Conservation (phyloP, 2,329 filamentous ascomycete genomes). For the Coleophoma crateriformis region DNA sequence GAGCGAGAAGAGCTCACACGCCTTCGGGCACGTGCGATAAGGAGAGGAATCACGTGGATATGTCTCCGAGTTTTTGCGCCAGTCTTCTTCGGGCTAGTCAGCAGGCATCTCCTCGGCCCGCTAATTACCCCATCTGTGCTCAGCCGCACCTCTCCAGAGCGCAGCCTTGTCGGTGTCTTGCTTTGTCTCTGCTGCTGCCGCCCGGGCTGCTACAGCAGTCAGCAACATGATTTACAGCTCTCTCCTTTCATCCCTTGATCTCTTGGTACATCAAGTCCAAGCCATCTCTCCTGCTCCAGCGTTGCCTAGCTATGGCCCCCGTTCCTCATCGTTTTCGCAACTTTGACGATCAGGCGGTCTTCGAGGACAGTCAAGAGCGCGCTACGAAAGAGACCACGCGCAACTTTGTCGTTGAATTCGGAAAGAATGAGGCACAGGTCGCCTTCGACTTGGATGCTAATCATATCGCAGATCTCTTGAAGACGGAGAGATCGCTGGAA, state of each 20-base stretch:
- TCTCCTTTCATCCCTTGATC: not conserved
- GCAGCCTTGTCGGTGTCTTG: not conserved
- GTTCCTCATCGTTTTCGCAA: conserved; percentile 22
- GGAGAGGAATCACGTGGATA: no score
- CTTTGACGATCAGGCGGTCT: conserved; percentile 46
- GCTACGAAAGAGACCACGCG: conserved; percentile 34
- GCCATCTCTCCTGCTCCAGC: not conserved
- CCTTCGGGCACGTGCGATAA: no score
- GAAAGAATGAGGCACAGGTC: conserved; percentile 46
- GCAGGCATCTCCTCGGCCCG: no score
- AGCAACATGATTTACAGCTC: not conserved
- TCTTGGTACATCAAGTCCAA: not conserved
- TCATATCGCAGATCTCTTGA: conserved; percentile 35
- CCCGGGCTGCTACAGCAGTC: not conserved
- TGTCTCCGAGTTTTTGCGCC: no score
- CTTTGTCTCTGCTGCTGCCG: not conserved
- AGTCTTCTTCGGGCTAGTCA: no score
- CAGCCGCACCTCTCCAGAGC: not conserved
- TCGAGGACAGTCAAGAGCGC: conserved; percentile 35
- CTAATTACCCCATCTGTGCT: no score
- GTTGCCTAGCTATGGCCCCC: not conserved
- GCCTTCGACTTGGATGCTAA: conserved; percentile 44
- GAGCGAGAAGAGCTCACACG: no score
- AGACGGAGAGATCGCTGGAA: conserved; percentile 22
- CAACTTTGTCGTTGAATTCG: conserved; percentile 65